These are phyloP conservation scores for Zygoascus sp. DNA, from an alignment of 1,139 yeast genomes.

Conservation along the genomic window DNA sequence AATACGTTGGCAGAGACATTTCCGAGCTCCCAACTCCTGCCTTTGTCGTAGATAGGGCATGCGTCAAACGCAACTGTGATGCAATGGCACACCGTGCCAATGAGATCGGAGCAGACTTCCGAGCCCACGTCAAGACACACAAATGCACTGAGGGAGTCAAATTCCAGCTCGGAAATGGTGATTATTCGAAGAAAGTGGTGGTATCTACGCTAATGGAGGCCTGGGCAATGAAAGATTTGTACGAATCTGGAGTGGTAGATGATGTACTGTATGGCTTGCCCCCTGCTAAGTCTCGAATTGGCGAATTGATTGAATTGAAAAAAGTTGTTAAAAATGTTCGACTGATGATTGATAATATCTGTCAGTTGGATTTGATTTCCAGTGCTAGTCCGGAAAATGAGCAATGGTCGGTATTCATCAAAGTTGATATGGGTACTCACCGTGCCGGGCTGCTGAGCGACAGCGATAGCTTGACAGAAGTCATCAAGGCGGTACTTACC, in stretches of 20 bases:
- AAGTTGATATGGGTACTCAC: slow-evolving; percentile 46
- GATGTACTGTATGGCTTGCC: slow-evolving; percentile 73
- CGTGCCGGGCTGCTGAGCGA: slow-evolving; percentile 43
- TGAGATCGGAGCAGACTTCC: slow-evolving; percentile 48
- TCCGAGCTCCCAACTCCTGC: slow-evolving; percentile 38
- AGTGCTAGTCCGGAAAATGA: slow-evolving; percentile 37
- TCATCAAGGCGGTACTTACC: slow-evolving; percentile 28
- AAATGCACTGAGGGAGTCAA: slow-evolving; percentile 50
- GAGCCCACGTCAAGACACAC: slow-evolving; percentile 77
- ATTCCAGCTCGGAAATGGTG: slow-evolving; percentile 41
- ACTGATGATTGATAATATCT: slow-evolving; percentile 57
- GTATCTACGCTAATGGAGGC: slow-evolving; percentile 71
- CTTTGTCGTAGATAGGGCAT: slow-evolving; percentile 31
- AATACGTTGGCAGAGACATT: slow-evolving; percentile 32
- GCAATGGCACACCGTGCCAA: slow-evolving; percentile 37
- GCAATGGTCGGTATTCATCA: slow-evolving; percentile 45
- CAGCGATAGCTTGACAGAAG: slow-evolving; percentile 29
- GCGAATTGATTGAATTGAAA: slow-evolving; percentile 45
- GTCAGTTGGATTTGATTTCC: slow-evolving; percentile 49
- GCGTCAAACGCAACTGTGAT: slow-evolving; percentile 25
- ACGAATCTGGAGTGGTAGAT: slow-evolving; percentile 42
- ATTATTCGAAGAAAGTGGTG: slow-evolving; percentile 44
- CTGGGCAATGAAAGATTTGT: slow-evolving; percentile 47
- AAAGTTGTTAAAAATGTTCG: slow-evolving; percentile 30
- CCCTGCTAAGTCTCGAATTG: slow-evolving; percentile 47